Evolutionary conservation across 495 filamentous ascomycete genomes (phyloP), one percentile per base, ranked within the genome.

Genomic region (Penicillium paxilli): DNA sequence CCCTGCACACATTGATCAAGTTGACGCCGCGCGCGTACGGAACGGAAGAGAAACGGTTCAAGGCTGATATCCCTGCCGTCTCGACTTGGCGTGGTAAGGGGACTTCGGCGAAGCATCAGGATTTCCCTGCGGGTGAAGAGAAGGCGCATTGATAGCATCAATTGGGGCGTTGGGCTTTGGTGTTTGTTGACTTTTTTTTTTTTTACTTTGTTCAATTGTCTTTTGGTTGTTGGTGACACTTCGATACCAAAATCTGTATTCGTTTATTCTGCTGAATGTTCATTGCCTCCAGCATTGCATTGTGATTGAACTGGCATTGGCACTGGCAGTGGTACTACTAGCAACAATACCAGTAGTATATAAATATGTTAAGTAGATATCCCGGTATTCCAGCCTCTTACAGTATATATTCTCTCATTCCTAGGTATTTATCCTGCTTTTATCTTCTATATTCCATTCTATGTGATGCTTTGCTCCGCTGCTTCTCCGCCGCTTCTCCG

Each of bases 11-110:
- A 9, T 74, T 98, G 23, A 97, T 98, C 70, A 96, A 96, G 74
- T 79, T 98, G 45, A 98, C 94, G 12, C 94, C 94, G 5, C 83
- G 87, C 40, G 94, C 94, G n/a, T 98, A 98, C 63, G 85, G 86
- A 23, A 98, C 94, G 6, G 83, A 93, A 46, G 89, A 96, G 62
- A 82, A 95, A 69, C 80, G 87, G 20, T 90, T 91, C 66, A 87
- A 84, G 67, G 92, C 92, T 14, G 87, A 94, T 64, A 96, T 98
- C 55, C 88, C 89, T 21, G 94, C 94, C 17, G 94, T 98, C 17
- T 92, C 88, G 62, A 98, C 94, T 30, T 98, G 91, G 84, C 80
- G 94, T 47, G 91, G 85, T 20, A 96, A 96, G 75, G 92, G 93
- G 16, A 92, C 85, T 51, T 90, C 87, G 8, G 93, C 93, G 5